A percentile compares a stretch with the other conserved stretches of the same genome.
phyloP scores from a whole-genome alignment of 139 green algal genomes.

The Ulvella scutata region DNA sequence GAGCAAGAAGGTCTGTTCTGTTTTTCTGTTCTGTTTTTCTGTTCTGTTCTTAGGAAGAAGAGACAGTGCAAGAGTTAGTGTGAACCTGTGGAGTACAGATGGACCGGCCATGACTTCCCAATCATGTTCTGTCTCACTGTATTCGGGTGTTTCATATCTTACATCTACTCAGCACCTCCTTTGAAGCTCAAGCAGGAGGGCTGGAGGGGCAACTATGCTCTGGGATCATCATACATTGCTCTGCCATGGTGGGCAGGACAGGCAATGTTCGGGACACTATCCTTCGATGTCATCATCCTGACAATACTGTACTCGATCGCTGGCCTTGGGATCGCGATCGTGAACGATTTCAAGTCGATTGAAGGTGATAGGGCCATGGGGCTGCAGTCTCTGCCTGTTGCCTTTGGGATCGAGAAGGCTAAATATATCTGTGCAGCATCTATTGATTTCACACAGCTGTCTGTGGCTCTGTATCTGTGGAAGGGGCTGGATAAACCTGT shows the following conservation, averaged over 20 bases:
- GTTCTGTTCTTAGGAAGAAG: too few species aligned
- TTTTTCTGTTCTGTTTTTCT: neutral
- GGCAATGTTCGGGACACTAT: slow-evolving; percentile 86
- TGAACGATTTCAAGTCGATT: slow-evolving; percentile 96
- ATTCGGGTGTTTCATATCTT: slow-evolving; percentile 91
- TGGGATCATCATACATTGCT: slow-evolving; percentile 91
- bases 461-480: slow-evolving; percentile 71
- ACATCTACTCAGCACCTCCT: slow-evolving; percentile 96
- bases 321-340: slow-evolving; percentile 96
- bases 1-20: too few species aligned
- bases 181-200: slow-evolving; percentile 95
- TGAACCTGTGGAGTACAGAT: neutral
- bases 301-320: slow-evolving; percentile 95
- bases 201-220: slow-evolving; percentile 90
- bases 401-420: slow-evolving; percentile 89
- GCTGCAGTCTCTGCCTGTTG: slow-evolving; percentile 86
- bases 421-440: slow-evolving; percentile 94
- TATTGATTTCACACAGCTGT: slow-evolving; percentile 88
- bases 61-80: neutral
- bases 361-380: slow-evolving; percentile 48
- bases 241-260: slow-evolving; percentile 90
- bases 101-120: slow-evolving; percentile 51
- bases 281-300: slow-evolving; percentile 78
- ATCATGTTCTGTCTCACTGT: slow-evolving; percentile 56
- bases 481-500: slow-evolving; percentile 58